A percentile compares a stretch with the other conserved stretches of the same genome.
Evolutionary conservation across 345 rosid species (phyloP).

Genomic region (Brassica juncea): DNA sequence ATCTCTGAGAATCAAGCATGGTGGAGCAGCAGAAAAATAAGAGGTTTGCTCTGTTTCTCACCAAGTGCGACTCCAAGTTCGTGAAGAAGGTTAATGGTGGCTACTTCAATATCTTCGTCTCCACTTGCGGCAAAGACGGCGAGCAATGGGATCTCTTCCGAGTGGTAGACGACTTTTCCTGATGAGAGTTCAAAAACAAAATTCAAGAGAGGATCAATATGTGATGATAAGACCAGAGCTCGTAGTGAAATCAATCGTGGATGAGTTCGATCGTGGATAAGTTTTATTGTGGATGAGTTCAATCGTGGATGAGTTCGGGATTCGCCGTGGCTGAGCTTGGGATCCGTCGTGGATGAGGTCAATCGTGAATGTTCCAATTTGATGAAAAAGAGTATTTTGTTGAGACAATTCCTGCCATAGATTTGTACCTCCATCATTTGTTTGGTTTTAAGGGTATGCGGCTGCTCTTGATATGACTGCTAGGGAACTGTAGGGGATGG

Average conservation of each 20-base stretch:
- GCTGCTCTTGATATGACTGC: conserved; percentile 96
- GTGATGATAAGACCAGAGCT: not conserved
- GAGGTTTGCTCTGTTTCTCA: conserved; percentile 59
- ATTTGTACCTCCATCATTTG: not conserved
- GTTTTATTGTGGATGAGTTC: too few relatives aligned
- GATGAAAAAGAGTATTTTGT: conserved; percentile 40
- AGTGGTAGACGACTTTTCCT: conserved; percentile 53
- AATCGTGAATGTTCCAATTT: not conserved
- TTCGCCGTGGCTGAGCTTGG: too few relatives aligned
- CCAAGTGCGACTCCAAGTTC: conserved; percentile 65
- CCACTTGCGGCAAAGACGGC: conserved; percentile 64
- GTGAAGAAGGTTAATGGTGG: conserved; percentile 72
- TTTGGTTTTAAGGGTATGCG: conserved; percentile 64
- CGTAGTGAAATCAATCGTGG: too few relatives aligned
- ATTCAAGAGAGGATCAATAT: not conserved
- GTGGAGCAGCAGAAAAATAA: conserved; percentile 25
- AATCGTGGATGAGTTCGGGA: too few relatives aligned
- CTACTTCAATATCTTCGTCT: conserved; percentile 70
- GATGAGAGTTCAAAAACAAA: too few relatives aligned
- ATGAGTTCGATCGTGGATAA: too few relatives aligned
- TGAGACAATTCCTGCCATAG: conserved; percentile 38
- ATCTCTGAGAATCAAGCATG: conserved; percentile 7
- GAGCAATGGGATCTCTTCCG: conserved; percentile 69
- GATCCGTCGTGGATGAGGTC: not conserved
- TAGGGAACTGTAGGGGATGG: conserved; percentile 49